Conservation (phyloP, 2,329 filamentous ascomycete species). For the Aspergillus quadricinctus region DNA sequence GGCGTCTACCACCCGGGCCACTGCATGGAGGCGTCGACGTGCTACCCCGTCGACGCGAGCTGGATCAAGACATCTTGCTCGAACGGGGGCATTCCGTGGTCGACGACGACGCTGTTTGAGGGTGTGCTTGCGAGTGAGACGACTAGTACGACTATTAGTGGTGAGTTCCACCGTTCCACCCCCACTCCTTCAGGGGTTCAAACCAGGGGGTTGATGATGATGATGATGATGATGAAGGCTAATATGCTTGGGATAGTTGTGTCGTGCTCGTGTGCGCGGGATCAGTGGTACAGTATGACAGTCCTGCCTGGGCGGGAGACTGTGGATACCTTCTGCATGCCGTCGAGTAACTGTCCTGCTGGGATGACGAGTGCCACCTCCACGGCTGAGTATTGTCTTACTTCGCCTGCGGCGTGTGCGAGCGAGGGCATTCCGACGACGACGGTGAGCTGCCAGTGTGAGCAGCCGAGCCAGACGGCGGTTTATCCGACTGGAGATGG, state of each 20-base stretch:
- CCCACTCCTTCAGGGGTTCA: too few relatives aligned
- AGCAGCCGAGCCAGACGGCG: slow-evolving; percentile 11
- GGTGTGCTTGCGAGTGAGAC: slow-evolving; percentile 16
- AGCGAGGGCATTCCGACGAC: slow-evolving; percentile 10
- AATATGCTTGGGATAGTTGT: slow-evolving; percentile 12
- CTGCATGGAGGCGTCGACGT: slow-evolving; percentile 18
- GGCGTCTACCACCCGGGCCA: slow-evolving; percentile 23
- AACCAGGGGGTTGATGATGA: too few relatives aligned
- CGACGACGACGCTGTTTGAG: slow-evolving; percentile 17
- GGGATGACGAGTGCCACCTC: slow-evolving; percentile 21
- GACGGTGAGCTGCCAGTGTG: slow-evolving; percentile 15
- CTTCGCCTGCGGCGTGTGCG: slow-evolving; percentile 7
- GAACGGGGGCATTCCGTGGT: slow-evolving; percentile 19
- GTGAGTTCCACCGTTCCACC: not conserved
- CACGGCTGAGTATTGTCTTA: slow-evolving; percentile 17
- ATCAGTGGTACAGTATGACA: slow-evolving; percentile 21
- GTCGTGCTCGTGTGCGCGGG: slow-evolving; percentile 18
- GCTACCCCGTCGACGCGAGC: slow-evolving; percentile 17
- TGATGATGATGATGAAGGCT: not conserved
- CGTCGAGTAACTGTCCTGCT: slow-evolving; percentile 16
- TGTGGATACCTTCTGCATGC: slow-evolving; percentile 23
- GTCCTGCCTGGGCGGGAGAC: not conserved
- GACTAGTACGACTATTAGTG: slow-evolving; percentile 13
- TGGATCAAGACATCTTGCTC: slow-evolving; percentile 23
- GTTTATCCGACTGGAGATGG: slow-evolving; percentile 17